Conservation (phyloP, 305 asterid species). For the Caryopteris hybrid region DNA sequence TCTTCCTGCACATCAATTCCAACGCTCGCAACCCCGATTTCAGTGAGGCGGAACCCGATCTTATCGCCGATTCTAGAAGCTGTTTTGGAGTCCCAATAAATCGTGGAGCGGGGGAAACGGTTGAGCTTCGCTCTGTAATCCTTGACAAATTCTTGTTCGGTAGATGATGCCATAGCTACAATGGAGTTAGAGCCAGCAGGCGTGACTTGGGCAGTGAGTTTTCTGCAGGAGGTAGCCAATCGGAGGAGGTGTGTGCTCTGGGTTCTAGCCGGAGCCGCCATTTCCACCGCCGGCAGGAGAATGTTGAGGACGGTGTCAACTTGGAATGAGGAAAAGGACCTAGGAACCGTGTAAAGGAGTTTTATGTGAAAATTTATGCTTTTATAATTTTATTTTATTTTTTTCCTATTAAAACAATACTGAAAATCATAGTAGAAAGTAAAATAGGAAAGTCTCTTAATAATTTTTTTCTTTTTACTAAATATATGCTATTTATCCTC, state of each 20-base stretch:
- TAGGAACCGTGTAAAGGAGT: too few species aligned
- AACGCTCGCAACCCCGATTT: slow-evolving; percentile 40
- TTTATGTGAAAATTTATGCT: too few species aligned
- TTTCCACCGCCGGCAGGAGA: slow-evolving; percentile 14
- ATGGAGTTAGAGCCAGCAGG: slow-evolving; percentile 42
- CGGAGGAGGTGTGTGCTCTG: slow-evolving; percentile 48
- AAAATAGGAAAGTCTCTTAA: too few species aligned
- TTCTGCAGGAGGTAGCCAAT: slow-evolving; percentile 55
- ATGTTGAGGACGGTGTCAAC: not conserved
- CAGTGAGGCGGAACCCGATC: slow-evolving; percentile 51
- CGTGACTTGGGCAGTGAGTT: slow-evolving; percentile 71
- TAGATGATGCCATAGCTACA: slow-evolving; percentile 75
- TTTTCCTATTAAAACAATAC: too few species aligned
- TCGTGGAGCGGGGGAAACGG: slow-evolving; percentile 49
- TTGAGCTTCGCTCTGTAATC: slow-evolving; percentile 53
- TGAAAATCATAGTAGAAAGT: too few species aligned
- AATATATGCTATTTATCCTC: too few species aligned
- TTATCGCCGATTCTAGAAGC: slow-evolving; percentile 64
- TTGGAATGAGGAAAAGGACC: not conserved
- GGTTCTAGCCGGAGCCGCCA: slow-evolving; percentile 32
- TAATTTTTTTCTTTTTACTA: too few species aligned
- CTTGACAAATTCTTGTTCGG: slow-evolving; percentile 59
- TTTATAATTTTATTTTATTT: too few species aligned
- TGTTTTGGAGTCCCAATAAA: slow-evolving; percentile 47
- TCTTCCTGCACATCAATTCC: slow-evolving; percentile 58